A percentile compares a stretch with the other conserved stretches of the same genome.
These are phyloP conservation scores for Epichloe bromicola DNA, from an alignment of 2,329 filamentous ascomycete genomes.

Conservation along the genomic window DNA sequence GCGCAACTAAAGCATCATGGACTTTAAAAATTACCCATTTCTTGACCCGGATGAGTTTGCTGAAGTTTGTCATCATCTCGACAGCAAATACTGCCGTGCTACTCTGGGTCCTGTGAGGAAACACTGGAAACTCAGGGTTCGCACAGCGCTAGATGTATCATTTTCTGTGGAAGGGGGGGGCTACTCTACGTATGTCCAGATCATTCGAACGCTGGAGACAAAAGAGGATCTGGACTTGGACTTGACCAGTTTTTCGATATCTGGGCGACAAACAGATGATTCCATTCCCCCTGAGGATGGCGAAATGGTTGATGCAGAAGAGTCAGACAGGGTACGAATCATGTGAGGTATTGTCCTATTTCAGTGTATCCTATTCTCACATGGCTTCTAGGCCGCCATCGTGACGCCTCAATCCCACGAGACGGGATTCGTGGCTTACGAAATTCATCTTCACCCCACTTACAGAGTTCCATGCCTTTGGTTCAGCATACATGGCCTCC, in stretches of 20 bases:
- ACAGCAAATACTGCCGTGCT: conserved; percentile 44
- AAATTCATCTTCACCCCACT: conserved; percentile 61
- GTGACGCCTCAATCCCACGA: conserved; percentile 19
- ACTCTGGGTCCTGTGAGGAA: conserved; percentile 40
- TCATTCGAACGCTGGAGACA: conserved; percentile 38
- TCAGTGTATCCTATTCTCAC: conserved; percentile 10
- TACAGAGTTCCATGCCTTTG: conserved; percentile 66
- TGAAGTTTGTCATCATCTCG: conserved; percentile 49
- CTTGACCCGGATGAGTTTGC: conserved; percentile 50
- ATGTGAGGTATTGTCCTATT: conserved; percentile 2
- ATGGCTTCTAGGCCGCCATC: conserved; percentile 26
- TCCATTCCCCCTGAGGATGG: conserved; percentile 22
- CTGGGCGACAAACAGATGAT: conserved; percentile 11
- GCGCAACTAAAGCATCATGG: conserved; percentile 14
- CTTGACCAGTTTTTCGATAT: conserved; percentile 34
- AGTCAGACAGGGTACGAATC: conserved; percentile 34
- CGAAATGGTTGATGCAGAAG: conserved; percentile 37
- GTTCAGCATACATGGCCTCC: conserved; percentile 52
- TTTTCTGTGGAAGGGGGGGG: conserved; percentile 27
- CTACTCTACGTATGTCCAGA: conserved; percentile 41
- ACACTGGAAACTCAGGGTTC: conserved; percentile 41
- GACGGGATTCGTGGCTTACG: conserved; percentile 48
- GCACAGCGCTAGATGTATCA: conserved; percentile 34
- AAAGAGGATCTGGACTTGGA: conserved; percentile 33
- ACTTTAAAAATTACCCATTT: conserved; percentile 45